Evolutionary conservation across 2,329 filamentous ascomycete genomes (phyloP), one percentile per base, ranked within the genome.

Genomic region (Penicillium corylophilum): DNA sequence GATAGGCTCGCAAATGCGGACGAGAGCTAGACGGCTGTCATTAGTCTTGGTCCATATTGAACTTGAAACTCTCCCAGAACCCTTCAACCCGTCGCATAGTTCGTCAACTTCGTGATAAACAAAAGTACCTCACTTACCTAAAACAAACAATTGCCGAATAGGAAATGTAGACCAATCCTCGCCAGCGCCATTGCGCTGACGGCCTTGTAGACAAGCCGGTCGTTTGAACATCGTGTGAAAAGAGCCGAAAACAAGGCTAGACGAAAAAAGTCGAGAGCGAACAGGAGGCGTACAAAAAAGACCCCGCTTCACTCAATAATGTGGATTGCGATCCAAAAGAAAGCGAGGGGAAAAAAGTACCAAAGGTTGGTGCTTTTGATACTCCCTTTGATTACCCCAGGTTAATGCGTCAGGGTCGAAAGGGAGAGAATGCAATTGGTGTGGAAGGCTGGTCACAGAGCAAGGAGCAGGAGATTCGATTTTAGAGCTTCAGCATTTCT

Each of bases 1-100:
- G 72, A 99, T 97, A 46, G 94, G 94, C 71, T 99, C 94, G 79
- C 91, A 96, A 77, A 99, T 93, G 68, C 94, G 87, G 75, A 92
- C 96, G 67, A 96, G 81, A 41, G 91, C 92, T 95, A 54, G 23
- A 51, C 36, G 40, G 33, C 49, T 13, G 44, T 52, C 9, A 47
- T 57, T 46, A 55, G 50, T 54, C 20, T 47, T 20, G 6, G 28
- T 29, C 26, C 23, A 4, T 42, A 18, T 35, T 35, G 26, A 43
- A n/a, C 41, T 41, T 40, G 45, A 44, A 51, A 52, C 51, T 63
- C 60, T 4, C 26, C 9, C n/a, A n/a, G 28, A 20, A 24, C 28
- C 46, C 36, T 35, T 48, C 23, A 26, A 55, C 46, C 23, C 28
- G 46, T 51, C 47, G 28, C 48, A 62, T 54, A 59, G 51, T 57